Evolutionary conservation across 441 rosid species (phyloP).

Genomic region (Rhodomyrtus psidioides): DNA sequence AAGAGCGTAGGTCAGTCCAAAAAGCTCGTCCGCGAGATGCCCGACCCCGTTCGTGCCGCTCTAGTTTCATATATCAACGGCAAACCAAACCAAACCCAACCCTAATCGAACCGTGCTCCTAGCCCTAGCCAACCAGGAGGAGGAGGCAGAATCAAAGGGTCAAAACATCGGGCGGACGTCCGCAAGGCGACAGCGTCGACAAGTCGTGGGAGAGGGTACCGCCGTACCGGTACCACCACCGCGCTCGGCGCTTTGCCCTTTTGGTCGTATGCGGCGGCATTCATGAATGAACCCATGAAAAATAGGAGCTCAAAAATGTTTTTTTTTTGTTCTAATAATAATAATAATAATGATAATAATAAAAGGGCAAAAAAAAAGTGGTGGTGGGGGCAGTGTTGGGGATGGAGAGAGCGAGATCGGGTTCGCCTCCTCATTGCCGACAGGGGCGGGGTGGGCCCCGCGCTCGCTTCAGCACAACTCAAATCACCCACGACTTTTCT

Average conservation of each 20-base stretch:
- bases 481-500: neutral
- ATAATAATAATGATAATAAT: rapidly evolving
- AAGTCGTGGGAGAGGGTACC: neutral
- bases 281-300: neutral
- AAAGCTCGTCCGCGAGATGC: neutral
- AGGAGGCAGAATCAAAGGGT: neutral
- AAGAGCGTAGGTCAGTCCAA: rapidly evolving
- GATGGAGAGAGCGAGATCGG: neutral
- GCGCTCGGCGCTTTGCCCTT: neutral
- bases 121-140: neutral
- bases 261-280: neutral
- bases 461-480: neutral
- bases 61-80: neutral
- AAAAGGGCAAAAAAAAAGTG: too few species aligned
- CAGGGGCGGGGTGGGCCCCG: slow-evolving; percentile 18
- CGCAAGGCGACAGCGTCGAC: neutral
- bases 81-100: too few species aligned
- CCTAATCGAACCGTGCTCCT: neutral
- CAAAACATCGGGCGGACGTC: neutral
- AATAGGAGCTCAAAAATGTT: too few species aligned
- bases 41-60: rapidly evolving
- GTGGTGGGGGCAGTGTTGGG: slow-evolving; percentile 1
- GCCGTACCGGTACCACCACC: too few species aligned
- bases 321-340: too few species aligned
- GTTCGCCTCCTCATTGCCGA: slow-evolving; percentile 46